Evolutionary conservation across 768 basidiomycete species (phyloP), one percentile per base, ranked within the genome.

Genomic region (Russula griseocarnosa): DNA sequence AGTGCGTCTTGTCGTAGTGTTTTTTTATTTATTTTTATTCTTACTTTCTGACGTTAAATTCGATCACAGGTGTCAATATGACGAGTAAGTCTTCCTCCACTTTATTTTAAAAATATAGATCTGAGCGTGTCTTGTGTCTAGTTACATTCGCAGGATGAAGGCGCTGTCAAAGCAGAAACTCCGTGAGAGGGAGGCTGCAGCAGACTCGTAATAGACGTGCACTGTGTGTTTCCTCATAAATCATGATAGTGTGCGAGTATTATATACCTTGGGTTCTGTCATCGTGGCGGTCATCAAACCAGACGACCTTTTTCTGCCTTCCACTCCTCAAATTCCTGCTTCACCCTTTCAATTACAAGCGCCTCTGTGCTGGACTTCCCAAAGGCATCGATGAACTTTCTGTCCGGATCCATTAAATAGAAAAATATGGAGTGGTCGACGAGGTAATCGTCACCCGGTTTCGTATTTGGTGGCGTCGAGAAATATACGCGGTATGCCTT

Each of bases 401-500:
- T 96, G 5, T 86, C 75, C 1, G 97, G 96, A 71, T 98, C 94
- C 94, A 99, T 97, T 38, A 99, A 83, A 76, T 99, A 99, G 69
- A 99, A 90, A 76, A 94, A 98, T 74, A 96, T 96, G 46, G 91
- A 94, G 74, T 91, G 89, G 76, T 98, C 97, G 40, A 99, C 97
- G 50, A 99, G 85, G 74, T 98, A 99, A 77, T 99, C 97, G 55
- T 94, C 95, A 10, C 82, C 84, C 20, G 88, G 84, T 70, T 92
- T 87, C 2, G 94, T 90, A 70, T 90, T 78, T 11, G 92, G 92
- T 1, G 92, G 92, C 5, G 96, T 98, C 7, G 94, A 97, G 79
- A 99, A 99, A 76, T 99, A 99, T 47, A 99, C 97, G 46, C 97
- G 89, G 75, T 95, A 99, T 30, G 90, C 86, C 74, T 94, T 96